Conservation (phyloP, 176 grass and related monocot genomes). For the Ensete glaucum region DNA sequence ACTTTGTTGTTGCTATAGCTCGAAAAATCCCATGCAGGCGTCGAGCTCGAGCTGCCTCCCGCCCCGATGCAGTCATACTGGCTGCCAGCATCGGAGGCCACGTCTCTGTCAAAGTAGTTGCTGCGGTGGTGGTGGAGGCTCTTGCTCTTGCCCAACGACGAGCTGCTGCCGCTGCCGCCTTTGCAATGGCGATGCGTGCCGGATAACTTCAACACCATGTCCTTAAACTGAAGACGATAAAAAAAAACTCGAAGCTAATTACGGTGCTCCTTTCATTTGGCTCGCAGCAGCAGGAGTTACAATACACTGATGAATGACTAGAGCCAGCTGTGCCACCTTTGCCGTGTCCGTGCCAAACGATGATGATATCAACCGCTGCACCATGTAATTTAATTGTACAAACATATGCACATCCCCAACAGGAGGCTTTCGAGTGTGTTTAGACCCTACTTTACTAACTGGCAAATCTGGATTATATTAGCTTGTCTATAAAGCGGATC, state of each 20-base stretch:
- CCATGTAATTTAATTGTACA: too few relatives aligned
- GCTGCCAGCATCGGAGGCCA: conserved; percentile 31
- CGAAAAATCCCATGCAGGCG: conserved; percentile 38
- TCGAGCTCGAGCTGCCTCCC: conserved; percentile 6
- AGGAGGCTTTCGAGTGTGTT: too few relatives aligned
- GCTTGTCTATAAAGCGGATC: too few relatives aligned
- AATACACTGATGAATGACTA: not conserved
- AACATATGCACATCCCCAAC: too few relatives aligned
- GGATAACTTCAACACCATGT: conserved; percentile 95
- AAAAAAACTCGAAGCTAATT: not conserved
- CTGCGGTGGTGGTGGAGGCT: conserved; percentile 43
- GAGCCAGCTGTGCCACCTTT: not conserved
- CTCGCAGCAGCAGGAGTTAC: conserved; percentile 5
- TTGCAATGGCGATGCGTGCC: conserved; percentile 70
- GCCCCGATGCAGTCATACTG: conserved; percentile 33
- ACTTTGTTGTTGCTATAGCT: conserved; percentile 13
- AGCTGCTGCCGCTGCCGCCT: conserved; percentile 2
- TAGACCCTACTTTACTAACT: too few relatives aligned
- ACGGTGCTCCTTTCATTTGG: not conserved
- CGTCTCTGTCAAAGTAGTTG: not conserved
- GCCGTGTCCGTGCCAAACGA: too few relatives aligned
- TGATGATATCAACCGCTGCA: too few relatives aligned
- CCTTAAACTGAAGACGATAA: conserved; percentile 71
- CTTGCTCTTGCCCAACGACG: conserved; percentile 25
- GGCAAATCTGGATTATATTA: too few relatives aligned